Conservation (phyloP, 352 stramenopile species). For the Phytophthora sp. region DNA sequence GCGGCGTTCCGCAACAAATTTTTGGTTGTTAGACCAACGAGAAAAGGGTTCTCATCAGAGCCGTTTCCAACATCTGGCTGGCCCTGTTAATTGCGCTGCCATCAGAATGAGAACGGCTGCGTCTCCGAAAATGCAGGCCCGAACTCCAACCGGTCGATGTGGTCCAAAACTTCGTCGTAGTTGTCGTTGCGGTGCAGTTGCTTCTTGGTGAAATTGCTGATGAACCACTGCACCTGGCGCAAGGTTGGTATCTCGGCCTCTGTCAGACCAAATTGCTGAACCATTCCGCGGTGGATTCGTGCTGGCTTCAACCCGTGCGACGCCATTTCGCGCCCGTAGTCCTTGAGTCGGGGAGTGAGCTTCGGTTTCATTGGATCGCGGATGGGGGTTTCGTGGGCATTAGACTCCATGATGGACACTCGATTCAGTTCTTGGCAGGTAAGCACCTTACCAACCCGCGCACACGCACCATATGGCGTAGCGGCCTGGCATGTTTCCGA, state of each 20-base stretch:
- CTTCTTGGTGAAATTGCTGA: background rate
- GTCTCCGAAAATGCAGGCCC: background rate
- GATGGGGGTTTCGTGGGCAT: background rate
- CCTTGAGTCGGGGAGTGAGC: background rate
- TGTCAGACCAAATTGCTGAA: background rate
- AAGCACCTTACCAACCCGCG: background rate
- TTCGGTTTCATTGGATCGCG: background rate
- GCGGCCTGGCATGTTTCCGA: constrained; percentile 9
- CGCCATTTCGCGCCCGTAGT: constrained; percentile 2
- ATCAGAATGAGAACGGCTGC: background rate
- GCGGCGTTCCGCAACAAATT: background rate
- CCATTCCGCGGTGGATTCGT: background rate
- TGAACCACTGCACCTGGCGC: constrained; percentile 1
- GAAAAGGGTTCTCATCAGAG: constrained; percentile 6
- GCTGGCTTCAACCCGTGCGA: background rate
- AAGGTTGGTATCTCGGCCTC: background rate
- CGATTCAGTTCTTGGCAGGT: constrained; percentile 1
- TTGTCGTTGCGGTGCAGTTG: background rate
- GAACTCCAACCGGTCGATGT: background rate
- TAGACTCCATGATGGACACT: background rate
- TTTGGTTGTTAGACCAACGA: constrained; percentile 8
- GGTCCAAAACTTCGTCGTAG: background rate
- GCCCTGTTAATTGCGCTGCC: background rate
- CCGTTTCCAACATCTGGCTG: constrained; percentile 3
- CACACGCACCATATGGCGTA: background rate